Evolutionary conservation across 345 rosid species (phyloP).

Genomic region (Gossypium raimondii): DNA sequence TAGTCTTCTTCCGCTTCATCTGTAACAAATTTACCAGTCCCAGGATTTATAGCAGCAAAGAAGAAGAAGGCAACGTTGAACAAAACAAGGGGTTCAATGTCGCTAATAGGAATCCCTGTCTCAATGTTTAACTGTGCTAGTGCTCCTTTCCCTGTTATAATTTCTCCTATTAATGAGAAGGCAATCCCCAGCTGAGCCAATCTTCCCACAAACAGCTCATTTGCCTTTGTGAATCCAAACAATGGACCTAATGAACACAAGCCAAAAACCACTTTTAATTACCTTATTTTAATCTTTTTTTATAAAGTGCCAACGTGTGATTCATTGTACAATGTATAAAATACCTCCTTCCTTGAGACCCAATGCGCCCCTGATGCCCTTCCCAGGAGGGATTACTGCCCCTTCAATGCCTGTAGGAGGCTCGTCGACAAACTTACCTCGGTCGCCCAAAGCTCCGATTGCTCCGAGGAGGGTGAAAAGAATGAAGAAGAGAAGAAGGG

Average conservation of each 20-base stretch:
- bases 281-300: no score
- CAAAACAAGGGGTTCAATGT: slow-evolving; percentile 87
- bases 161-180: slow-evolving; percentile 88
- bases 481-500: slow-evolving; percentile 91
- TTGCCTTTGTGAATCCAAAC: slow-evolving; percentile 91
- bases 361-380: slow-evolving; percentile 53
- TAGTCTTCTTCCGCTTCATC: slow-evolving; percentile 52
- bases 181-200: slow-evolving; percentile 92
- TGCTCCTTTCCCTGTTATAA: slow-evolving; percentile 90
- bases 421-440: slow-evolving; percentile 84
- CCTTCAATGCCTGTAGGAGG: slow-evolving; percentile 60
- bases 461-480: slow-evolving; percentile 92
- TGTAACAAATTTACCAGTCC: slow-evolving; percentile 82
- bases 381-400: slow-evolving; percentile 89
- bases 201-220: slow-evolving; percentile 91
- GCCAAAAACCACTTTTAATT: no score
- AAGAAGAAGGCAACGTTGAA: slow-evolving; percentile 92
- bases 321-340: no score
- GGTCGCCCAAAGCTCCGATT: slow-evolving; percentile 92
- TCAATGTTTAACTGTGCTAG: slow-evolving; percentile 93
- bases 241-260: slow-evolving; percentile 54
- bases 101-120: slow-evolving; percentile 80
- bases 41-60: slow-evolving; percentile 82
- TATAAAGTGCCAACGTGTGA: no score
- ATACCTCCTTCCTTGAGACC: slow-evolving; percentile 88